Base-by-base conservation (phyloP, 2,329 filamentous ascomycete species). In the Stagonosporopsis cucurbitacearum region DNA sequence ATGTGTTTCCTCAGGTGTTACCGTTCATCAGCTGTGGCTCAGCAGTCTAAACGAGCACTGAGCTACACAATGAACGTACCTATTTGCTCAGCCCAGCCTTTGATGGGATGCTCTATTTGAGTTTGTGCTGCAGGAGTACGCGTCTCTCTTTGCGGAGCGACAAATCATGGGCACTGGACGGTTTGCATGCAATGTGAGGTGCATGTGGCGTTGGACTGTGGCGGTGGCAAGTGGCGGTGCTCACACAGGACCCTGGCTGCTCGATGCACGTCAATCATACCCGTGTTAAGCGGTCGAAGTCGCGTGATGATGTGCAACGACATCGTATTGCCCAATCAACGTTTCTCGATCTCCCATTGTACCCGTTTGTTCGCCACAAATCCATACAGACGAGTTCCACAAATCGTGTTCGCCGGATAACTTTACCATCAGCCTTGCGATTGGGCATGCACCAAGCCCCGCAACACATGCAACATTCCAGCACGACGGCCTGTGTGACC, bases 341-440 rank as follows among this genome's bases (percentile, higher is more conserved):
- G 23, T 43, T 4, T 45, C 53, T 57, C 59, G 59, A 59, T 62
- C 45, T 50, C 59, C 54, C 32, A 30, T 48, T 37, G 47, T 28
- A 37, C 23, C 53, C 50, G 44, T 48, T 52, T 52, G 58, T 54
- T 68, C 66, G 71, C 70, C 71, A 73, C 71, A 70, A 47, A 69
- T 72, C 67, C 69, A 66, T 55, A 59, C 54, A 49, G 43, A 40
- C 46, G 6, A 39, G 52, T 53, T 59, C 53, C 54, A 47, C 47
- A 54, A 54, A 61, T 64, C 58, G 61, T 40, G 54, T 50, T 51
- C 58, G 65, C 62, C 60, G 58, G 59, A 50, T 47, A 59, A 43
- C 36, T 36, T 40, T 62, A 49, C 54, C 62, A 50, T 42, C 50
- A 51, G 57, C 36, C 41, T 46, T 51, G 37, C 51, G 44, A 64